Base-by-base conservation (phyloP, 768 basidiomycete species). In the Tubosaeta sp. region DNA sequence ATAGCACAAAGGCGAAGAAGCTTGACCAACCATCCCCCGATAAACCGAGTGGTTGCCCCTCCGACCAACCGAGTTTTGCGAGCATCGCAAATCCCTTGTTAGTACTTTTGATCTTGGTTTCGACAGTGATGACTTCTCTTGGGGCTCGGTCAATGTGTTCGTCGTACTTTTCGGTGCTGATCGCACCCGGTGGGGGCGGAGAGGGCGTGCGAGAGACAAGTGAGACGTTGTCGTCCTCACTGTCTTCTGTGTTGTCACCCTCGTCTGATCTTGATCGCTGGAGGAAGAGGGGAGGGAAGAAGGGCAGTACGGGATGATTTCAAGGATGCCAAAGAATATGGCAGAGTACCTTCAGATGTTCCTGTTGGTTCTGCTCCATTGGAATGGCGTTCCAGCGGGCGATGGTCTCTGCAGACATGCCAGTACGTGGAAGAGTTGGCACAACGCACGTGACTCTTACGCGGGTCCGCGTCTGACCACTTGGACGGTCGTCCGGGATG, bases 21-120 rank as follows among this genome's bases (percentile, higher is more conserved):
- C 34, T 12, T 3, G 34, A 58, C 71, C 18, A 54, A 90, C 90
- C 90, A 52, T 90, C 86, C 25, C 77, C 82, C 46, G 87, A 86
- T 14, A 87, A 59, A 5, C 90, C 90, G 1, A 93, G 72, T 16
- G 86, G 82, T 56, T 85, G 80, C 12, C 90, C 90, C 61, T 89
- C 87, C 0, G 76, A 69, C 90, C 90, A 92, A 7, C 90, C 90
- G 47, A 92, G 78, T 69, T 86, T 91, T 29, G 83, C 77, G 2
- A 93, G 80, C 74, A 93, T 77, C 8, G 80, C 74, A 64, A 90
- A 91, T 12, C 90, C 90, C 60, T 84, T 87, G 69, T 93, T 93
- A 32, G 80, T 77, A 36, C 79, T 75, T 64, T 86, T 86, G 59
- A 93, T 83, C 66, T 77, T 89, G 36, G 88, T 91, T 45, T 92